phyloP scores from a whole-genome alignment of 345 rosid species.

The Euphorbia pulcherrima region DNA sequence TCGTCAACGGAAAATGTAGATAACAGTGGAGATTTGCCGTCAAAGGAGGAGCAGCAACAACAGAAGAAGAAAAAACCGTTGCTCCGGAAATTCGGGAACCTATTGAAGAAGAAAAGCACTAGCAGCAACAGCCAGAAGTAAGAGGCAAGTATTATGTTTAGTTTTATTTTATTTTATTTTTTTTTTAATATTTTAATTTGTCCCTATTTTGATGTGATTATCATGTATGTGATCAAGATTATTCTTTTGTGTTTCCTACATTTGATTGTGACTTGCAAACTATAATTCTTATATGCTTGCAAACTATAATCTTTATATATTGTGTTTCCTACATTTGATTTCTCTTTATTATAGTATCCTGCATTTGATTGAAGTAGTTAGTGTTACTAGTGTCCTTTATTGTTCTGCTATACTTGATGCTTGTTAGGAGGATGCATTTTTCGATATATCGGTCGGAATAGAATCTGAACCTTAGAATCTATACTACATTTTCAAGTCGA shows the following conservation, averaged over 20 bases:
- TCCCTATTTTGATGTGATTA: constrained; percentile 21
- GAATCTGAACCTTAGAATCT: too few relatives aligned
- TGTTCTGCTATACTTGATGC: too few relatives aligned
- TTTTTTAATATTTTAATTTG: too few relatives aligned
- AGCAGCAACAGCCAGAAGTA: constrained; percentile 65
- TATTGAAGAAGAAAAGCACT: constrained; percentile 83
- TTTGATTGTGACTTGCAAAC: constrained; percentile 16
- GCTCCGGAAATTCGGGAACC: constrained; percentile 83
- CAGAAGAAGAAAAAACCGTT: constrained; percentile 89
- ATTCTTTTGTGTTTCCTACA: constrained; percentile 2
- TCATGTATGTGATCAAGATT: constrained; percentile 34
- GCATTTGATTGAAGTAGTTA: too few relatives aligned
- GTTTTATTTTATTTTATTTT: constrained; percentile 5
- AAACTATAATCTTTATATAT: background rate
- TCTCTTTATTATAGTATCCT: too few relatives aligned
- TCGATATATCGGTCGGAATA: too few relatives aligned
- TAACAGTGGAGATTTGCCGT: constrained; percentile 45
- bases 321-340: background rate
- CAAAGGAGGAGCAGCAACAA: constrained; percentile 52
- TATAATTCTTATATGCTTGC: constrained; percentile 20
- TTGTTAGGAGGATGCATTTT: too few relatives aligned
- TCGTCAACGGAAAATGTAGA: constrained; percentile 51
- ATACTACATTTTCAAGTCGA: too few relatives aligned
- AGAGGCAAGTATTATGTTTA: constrained; percentile 39
- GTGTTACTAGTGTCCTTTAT: too few relatives aligned